These are phyloP conservation scores for Coemansia sp. DNA, from an alignment of 192 early-diverging fungal genomes.

Conservation along the genomic window DNA sequence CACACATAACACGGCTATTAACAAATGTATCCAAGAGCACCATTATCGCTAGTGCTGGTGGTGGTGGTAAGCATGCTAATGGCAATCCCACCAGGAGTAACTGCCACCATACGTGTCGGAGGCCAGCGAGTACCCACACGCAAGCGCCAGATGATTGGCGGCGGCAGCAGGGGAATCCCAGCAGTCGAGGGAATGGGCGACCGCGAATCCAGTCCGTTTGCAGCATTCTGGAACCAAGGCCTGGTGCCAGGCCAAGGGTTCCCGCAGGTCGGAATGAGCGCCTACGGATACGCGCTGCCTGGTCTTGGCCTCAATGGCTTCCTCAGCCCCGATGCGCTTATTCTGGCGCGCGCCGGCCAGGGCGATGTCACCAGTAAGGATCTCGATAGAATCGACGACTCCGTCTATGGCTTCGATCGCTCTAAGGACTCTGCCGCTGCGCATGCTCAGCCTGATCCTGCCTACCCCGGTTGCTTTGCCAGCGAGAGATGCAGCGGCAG, in stretches of 20 bases:
- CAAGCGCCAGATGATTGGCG: constrained; percentile 21
- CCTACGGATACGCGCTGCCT: constrained; percentile 48
- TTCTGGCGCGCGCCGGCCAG: constrained; percentile 38
- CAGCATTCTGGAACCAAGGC: constrained; percentile 44
- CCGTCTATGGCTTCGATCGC: constrained; percentile 22
- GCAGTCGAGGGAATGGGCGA: constrained; percentile 23
- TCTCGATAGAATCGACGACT: constrained; percentile 30
- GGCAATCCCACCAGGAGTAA: not conserved
- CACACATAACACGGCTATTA: no score
- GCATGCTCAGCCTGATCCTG: constrained; percentile 17
- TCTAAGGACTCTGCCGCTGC: constrained; percentile 14
- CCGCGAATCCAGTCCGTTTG: constrained; percentile 29
- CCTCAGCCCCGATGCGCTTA: constrained; percentile 31
- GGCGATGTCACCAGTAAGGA: constrained; percentile 44
- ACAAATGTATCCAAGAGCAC: not conserved
- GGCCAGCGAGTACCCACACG: no score
- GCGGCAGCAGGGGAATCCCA: not conserved
- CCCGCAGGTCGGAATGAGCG: constrained; percentile 51
- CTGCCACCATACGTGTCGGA: not conserved
- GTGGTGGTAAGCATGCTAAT: not conserved
- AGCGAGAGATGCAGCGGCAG: constrained; percentile 22
- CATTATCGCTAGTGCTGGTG: not conserved
- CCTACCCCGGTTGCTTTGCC: constrained; percentile 39
- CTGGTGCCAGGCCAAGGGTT: constrained; percentile 49
- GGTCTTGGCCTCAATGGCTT: constrained; percentile 30